Evolutionary conservation across 495 filamentous ascomycete genomes (phyloP).

Genomic region (Podospora conica): DNA sequence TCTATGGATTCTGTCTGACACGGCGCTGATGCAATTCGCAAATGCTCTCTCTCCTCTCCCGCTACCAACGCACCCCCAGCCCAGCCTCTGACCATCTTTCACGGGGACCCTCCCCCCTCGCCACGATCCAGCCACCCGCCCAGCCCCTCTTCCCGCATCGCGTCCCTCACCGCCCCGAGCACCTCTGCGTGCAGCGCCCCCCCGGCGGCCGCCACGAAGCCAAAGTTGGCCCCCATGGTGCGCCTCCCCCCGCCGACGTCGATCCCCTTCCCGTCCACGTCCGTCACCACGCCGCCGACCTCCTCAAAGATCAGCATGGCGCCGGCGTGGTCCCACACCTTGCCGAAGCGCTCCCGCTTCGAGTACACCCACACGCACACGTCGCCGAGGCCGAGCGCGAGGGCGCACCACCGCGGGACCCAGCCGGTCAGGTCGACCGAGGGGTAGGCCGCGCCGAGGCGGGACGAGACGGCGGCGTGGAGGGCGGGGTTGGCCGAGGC

Average conservation of each 20-base stretch:
- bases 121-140: slow-evolving; percentile 23
- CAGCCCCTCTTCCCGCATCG: slow-evolving; percentile 30
- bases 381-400: slow-evolving; percentile 55
- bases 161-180: slow-evolving; percentile 27
- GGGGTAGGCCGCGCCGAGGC: slow-evolving; percentile 43
- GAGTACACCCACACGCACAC: slow-evolving; percentile 57
- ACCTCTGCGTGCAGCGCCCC: slow-evolving; percentile 24
- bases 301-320: slow-evolving; percentile 64
- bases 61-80: too few relatives aligned
- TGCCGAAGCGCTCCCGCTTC: slow-evolving; percentile 45
- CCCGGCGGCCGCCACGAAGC: slow-evolving; percentile 42
- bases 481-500: slow-evolving; percentile 41
- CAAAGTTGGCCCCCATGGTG: slow-evolving; percentile 38
- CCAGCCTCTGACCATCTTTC: too few relatives aligned
- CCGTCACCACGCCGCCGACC: slow-evolving; percentile 56
- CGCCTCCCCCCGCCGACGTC: slow-evolving; percentile 41
- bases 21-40: slow-evolving; percentile 3
- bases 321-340: slow-evolving; percentile 68
- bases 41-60: not conserved
- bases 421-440: slow-evolving; percentile 55
- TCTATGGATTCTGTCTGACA: not conserved
- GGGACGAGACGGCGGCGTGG: slow-evolving; percentile 40
- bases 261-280: slow-evolving; percentile 51
- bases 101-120: not conserved
- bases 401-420: slow-evolving; percentile 57